Percentiles rank a stretch among this genome's conserved stretches.
Evolutionary conservation across 306 rosid species (phyloP).

Genomic region (Vigna reflexopilosa): DNA sequence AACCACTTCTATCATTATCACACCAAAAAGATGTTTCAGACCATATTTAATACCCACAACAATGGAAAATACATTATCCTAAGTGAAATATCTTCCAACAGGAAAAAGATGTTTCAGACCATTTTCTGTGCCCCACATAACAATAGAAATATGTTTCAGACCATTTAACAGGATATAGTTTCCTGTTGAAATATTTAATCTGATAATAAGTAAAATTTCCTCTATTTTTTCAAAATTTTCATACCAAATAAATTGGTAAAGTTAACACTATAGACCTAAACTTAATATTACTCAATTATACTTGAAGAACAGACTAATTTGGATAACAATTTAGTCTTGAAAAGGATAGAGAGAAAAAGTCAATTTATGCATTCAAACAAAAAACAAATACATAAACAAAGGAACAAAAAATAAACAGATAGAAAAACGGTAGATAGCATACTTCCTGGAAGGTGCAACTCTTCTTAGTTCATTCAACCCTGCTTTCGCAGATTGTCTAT

Average conservation of each 20-base stretch:
- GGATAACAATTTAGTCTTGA: not conserved
- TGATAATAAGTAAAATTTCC: not conserved
- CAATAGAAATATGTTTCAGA: constrained; percentile 11
- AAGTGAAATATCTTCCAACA: too few species aligned
- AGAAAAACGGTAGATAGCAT: constrained; percentile 36
- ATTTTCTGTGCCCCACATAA: constrained; percentile 21
- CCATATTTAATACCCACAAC: too few species aligned
- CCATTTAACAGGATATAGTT: not conserved
- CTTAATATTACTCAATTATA: constrained; percentile 7
- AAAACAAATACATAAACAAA: not conserved
- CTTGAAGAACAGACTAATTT: constrained; percentile 10
- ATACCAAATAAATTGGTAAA: constrained; percentile 27
- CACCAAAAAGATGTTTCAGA: too few species aligned
- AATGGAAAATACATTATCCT: too few species aligned
- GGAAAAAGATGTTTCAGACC: not conserved
- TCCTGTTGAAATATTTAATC: not conserved
- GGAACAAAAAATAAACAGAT: not conserved
- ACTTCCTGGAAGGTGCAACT: constrained; percentile 89
- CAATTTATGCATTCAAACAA: constrained; percentile 10
- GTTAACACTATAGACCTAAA: constrained; percentile 16
- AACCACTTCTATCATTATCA: too few species aligned
- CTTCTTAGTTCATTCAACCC: constrained; percentile 74
- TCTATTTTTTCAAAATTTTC: constrained; percentile 7
- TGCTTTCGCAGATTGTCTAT: constrained; percentile 85
- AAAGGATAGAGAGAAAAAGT: not conserved